Evolutionary conservation across 805 yeast species (phyloP).

Genomic region (Limtongia smithiae): DNA sequence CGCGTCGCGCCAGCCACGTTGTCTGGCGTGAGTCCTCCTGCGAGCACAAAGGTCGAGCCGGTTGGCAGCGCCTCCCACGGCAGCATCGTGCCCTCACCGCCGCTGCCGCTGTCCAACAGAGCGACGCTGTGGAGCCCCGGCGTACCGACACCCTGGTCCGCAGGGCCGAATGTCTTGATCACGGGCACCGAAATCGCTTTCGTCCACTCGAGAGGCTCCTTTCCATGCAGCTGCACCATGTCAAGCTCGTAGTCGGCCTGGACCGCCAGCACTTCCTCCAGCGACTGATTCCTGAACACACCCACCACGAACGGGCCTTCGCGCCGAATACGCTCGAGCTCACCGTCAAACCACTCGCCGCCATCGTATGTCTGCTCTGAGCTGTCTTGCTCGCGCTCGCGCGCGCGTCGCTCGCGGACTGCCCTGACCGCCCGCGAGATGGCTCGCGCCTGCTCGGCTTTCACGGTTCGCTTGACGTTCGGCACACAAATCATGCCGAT

Average conservation of each 20-base stretch:
- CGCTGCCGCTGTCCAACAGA: constrained; percentile 63
- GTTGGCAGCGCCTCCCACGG: constrained; percentile 60
- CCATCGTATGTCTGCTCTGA: background rate
- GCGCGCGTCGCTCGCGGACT: constrained; percentile 29
- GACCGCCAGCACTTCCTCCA: constrained; percentile 53
- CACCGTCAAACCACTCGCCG: constrained; percentile 19
- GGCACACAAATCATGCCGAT: constrained; percentile 90
- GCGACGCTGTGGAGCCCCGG: constrained; percentile 50
- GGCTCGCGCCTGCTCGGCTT: constrained; percentile 43
- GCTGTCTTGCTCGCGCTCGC: background rate
- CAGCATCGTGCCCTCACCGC: constrained; percentile 84
- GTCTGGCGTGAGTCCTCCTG: constrained; percentile 83
- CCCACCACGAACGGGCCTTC: constrained; percentile 72
- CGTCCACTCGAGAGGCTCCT: constrained; percentile 52
- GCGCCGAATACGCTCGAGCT: constrained; percentile 8
- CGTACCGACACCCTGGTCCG: constrained; percentile 38
- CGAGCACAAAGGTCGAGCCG: constrained; percentile 55
- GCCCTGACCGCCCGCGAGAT: constrained; percentile 42
- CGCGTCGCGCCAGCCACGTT: constrained; percentile 58
- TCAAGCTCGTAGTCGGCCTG: constrained; percentile 54
- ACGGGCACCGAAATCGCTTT: constrained; percentile 50
- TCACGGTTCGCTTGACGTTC: constrained; percentile 66
- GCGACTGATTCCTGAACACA: constrained; percentile 78
- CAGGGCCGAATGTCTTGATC: constrained; percentile 68
- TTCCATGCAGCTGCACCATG: constrained; percentile 85